Base-by-base conservation (phyloP, 768 basidiomycete species). In the Cystoderma amianthinum region DNA sequence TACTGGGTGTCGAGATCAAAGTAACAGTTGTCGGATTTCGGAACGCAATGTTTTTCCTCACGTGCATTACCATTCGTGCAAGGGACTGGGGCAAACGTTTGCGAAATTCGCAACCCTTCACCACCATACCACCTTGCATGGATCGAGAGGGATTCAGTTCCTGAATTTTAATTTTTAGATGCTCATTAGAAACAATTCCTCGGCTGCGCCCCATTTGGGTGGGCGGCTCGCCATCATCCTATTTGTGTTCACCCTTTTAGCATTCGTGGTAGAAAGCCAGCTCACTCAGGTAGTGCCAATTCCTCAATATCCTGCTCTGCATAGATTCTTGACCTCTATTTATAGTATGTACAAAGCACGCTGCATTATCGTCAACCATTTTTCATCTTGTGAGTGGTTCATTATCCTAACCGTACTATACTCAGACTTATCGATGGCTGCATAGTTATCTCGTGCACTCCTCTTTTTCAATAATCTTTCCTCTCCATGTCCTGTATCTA, bases 401-500 rank as follows among this genome's bases (percentile, higher is more conserved):
- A 32, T 20, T 28, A 37, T 11, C 9, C 22, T 33, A 11, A 28
- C 17, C 17, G 22, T 11, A n/a, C 45, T 12, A 32, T 39, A 11
- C 9, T 5, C 11, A 22, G 5, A 18, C 37, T 18, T 10, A 38
- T 24, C 13, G 10, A 36, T 36, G 9, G 35, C 35, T 24, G 9
- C 19, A 36, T 22, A 93, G 91, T 60, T 96, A 86, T 61, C 57
- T 92, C 41, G 91, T 93, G 3, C 95, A 98, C 59, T 85, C 88
- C 2, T 69, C 75, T 1, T 86, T 97, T 59, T 54, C 69, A 13
- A 52, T 94, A 47, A 78, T 88, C 48, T 85, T 94, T 48, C 93
- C 93, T 0, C 52, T 89, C 10, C 95, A 98, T 63, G 59, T 94
- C 15, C 48, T 80, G 17, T 78, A 80, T 51, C 75, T 97, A 19